Base-by-base conservation (phyloP, 345 rosid species). In the Rhizophora mangle region DNA sequence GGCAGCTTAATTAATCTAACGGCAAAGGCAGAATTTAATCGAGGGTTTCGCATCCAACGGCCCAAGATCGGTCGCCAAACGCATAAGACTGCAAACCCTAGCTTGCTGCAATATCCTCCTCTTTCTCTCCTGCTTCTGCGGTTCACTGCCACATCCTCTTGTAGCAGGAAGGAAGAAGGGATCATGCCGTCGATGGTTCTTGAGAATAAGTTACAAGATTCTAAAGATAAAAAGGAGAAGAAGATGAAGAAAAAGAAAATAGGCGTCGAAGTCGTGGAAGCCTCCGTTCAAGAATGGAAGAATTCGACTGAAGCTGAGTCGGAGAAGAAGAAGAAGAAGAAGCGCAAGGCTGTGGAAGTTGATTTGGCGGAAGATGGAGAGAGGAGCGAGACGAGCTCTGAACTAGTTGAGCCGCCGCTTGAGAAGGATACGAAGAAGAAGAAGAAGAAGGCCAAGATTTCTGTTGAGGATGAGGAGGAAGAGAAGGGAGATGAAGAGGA, bases 301-400 rank as follows among this genome's bases (percentile, higher is more conserved):
- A 53, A 1, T 52, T 30, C 46, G 20, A 62, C 30, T 11, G 60
- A 24, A 56, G 19, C 11, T 5, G 60, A 24, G 31, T 1, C 29
- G 64, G 57, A 64, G 37, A 63, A 70, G 26, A 67, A 63, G 57
- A 78, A 80, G 6, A 92, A 89, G 82, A 82, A 84, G 85, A 80
- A 92, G 80, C 87, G 96, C 32, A 92, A 87, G 74, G 89, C 85
- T 20, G 20, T 52, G 3, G 90, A 86, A 60, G 60, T 60, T 8
- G 82, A 75, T 11, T 15, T 15, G 16, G 74, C 64, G 20, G 77
- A 74, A 0, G 94, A 84, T 0, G 92, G 75, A 8, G 77, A 62
- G 47, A 84, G 49, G 72, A 88, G 96, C 67, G 97, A 87, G 64
- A 86, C 95, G 20, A 85, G 93, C 83, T 89, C 90, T 13, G 99